Evolutionary conservation across 306 rosid species (phyloP).

Genomic region (Betula pendula): DNA sequence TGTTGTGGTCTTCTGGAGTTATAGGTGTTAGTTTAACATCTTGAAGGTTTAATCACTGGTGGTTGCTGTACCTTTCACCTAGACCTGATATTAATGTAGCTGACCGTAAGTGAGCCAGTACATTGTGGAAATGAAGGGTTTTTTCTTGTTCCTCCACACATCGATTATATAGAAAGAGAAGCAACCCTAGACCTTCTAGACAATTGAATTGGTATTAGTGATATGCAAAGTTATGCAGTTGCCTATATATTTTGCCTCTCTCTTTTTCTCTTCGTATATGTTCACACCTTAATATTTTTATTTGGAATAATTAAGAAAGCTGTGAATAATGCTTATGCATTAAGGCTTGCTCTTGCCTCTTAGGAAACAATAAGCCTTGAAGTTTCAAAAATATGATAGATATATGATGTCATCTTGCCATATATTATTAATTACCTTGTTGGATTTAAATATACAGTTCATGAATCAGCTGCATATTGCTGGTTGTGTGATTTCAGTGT

Average conservation of each 20-base stretch:
- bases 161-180: neutral
- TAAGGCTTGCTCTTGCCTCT: neutral
- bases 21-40: neutral
- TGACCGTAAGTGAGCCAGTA: neutral
- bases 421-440: slow-evolving; percentile 2
- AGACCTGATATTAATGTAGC: neutral
- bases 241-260: neutral
- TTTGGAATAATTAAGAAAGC: neutral
- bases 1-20: neutral
- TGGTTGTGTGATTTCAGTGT: slow-evolving; percentile 83
- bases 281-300: neutral
- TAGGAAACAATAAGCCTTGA: neutral
- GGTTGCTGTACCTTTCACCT: neutral
- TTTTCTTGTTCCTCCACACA: neutral
- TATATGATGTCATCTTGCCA: neutral
- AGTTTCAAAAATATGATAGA: neutral
- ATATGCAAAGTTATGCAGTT: neutral
- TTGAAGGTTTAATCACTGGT: neutral
- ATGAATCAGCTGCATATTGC: slow-evolving; percentile 85
- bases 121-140: neutral
- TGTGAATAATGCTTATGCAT: neutral
- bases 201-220: neutral
- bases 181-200: neutral
- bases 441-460: slow-evolving; percentile 28
- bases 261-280: neutral